These are phyloP conservation scores for Hevea brasiliensis DNA, from an alignment of 345 rosid genomes.

Conservation along the genomic window DNA sequence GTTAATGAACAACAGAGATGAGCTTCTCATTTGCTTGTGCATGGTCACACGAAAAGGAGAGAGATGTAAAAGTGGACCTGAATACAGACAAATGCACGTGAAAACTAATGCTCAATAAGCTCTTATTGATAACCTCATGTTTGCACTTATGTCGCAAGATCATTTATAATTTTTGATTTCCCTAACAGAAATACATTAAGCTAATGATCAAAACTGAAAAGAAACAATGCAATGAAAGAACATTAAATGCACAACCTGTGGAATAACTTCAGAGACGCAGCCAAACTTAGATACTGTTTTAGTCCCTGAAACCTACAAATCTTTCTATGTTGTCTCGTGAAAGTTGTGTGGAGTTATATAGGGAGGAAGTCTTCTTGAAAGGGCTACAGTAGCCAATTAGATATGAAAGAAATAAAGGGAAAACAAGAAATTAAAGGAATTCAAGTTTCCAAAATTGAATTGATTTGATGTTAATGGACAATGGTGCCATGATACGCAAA, in stretches of 20 bases:
- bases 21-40: neutral
- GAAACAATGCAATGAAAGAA: neutral
- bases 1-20: neutral
- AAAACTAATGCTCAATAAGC: neutral
- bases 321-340: conserved; percentile 26
- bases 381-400: neutral
- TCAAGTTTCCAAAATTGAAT: neutral
- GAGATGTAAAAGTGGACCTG: neutral
- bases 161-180: neutral
- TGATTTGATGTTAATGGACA: no score
- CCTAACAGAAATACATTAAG: neutral
- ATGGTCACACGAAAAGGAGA: neutral
- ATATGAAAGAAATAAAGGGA: neutral
- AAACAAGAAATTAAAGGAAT: neutral
- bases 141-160: neutral
- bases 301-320: conserved; percentile 2
- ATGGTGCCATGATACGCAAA: no score
- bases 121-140: neutral
- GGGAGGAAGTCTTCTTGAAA: neutral
- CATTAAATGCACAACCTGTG: neutral
- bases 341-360: conserved; percentile 29
- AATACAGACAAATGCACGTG: neutral
- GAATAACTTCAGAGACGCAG: neutral
- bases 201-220: neutral
- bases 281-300: conserved; percentile 2